Conservation (phyloP, 805 yeast species). For the Groenewaldozyma salmanticensis region DNA sequence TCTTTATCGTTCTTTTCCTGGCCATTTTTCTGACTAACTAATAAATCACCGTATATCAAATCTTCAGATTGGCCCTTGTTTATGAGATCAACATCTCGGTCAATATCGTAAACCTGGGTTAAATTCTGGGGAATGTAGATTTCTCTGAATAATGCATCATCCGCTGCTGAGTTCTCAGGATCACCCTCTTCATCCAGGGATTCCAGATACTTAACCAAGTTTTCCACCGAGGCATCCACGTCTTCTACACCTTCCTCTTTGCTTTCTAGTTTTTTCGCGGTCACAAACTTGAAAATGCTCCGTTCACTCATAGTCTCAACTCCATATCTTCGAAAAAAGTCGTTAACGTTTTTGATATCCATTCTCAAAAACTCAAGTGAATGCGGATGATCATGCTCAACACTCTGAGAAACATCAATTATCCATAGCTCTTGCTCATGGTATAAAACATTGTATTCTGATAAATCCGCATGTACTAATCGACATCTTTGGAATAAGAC, state of each 20-base stretch:
- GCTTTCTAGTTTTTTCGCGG: constrained; percentile 9
- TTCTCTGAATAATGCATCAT: constrained; percentile 83
- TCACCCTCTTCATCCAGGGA: constrained; percentile 20
- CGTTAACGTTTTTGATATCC: constrained; percentile 95
- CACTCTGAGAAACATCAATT: constrained; percentile 95
- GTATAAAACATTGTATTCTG: constrained; percentile 83
- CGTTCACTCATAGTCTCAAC: constrained; percentile 77
- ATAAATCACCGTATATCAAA: constrained; percentile 37
- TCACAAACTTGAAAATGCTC: constrained; percentile 67
- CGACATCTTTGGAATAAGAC: constrained; percentile 80
- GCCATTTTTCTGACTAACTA: constrained; percentile 11
- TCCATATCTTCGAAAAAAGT: constrained; percentile 66
- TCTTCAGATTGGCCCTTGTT: constrained; percentile 74
- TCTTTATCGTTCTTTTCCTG: constrained; percentile 24
- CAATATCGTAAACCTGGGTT: constrained; percentile 41
- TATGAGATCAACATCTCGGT: constrained; percentile 67
- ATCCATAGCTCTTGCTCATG: constrained; percentile 72
- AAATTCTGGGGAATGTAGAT: constrained; percentile 67
- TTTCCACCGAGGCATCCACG: constrained; percentile 25
- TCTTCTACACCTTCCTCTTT: constrained; percentile 21
- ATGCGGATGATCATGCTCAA: constrained; percentile 97
- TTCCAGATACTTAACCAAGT: constrained; percentile 18
- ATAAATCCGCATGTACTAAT: constrained; percentile 91
- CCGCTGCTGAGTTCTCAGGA: constrained; percentile 41
- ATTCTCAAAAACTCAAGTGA: constrained; percentile 87